Base-by-base conservation (phyloP, 768 basidiomycete genomes). In the Mycena latifolia region DNA sequence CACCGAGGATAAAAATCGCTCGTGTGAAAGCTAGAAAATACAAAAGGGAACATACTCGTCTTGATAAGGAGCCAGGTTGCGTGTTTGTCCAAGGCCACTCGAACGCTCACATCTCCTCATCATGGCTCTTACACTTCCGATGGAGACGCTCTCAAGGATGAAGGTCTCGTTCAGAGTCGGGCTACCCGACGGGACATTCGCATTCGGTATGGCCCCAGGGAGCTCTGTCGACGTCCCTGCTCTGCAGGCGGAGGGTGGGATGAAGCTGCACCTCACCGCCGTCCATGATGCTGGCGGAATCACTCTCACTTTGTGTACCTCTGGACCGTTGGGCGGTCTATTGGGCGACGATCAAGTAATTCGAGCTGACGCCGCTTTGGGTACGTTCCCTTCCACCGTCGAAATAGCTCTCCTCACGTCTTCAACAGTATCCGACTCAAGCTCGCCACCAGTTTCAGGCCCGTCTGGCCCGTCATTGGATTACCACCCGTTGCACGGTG, bases 71-170 rank as follows among this genome's bases (percentile, higher is more conserved):
- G 37, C 37, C 14, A 15, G 11, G 37, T 35, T 35, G 33, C 14
- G 33, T 35, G 33, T 35, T 14, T 35, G 33, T 14, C 33, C 33
- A 6, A 35, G 33, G 33, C 14, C 14, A 14, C n/a, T 35, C 6
- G 14, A 39, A 18, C 37, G 10, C 37, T 14, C 10, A 39, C 37
- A 4, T 39, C 11, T 14, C 17, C 15, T 14, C n/a, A 24, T 20
- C 46, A 59, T 59, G 57, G 48, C 57, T 35, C 39, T 59, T 46
- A 25, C 57, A 9, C 29, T 59, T 6, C 57, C 57, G n/a, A 48
- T 59, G 5, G 45, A 46, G 18, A 28, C 47, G 46, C 47, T 59
- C 20, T 22, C 33, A 9, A 39, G 24, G 3, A 59, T 59, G 57
- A 46, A 59, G 47, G 22, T 59, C 33, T 59, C 46, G 14, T 59